phyloP scores from a whole-genome alignment of 2,329 filamentous ascomycete species.

The Diaporthe vaccinii region DNA sequence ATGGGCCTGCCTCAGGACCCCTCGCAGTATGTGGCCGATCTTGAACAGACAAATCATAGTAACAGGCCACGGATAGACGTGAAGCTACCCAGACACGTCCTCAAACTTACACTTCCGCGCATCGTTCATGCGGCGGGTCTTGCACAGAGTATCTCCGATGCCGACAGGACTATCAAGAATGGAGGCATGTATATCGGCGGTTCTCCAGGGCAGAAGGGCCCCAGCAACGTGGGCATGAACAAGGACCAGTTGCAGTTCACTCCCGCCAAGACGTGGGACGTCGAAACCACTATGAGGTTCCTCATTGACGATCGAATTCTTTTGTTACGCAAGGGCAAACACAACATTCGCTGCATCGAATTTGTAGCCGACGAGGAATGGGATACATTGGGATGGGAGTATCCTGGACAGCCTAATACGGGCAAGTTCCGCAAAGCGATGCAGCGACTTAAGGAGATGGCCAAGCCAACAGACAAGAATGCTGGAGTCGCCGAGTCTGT shows the following conservation, averaged over 20 bases:
- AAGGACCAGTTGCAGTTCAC: constrained; percentile 71
- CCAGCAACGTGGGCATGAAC: constrained; percentile 52
- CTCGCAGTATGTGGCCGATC: constrained; percentile 42
- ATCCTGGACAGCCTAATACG: constrained; percentile 66
- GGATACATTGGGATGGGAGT: constrained; percentile 60
- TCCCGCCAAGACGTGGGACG: constrained; percentile 71
- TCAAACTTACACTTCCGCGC: constrained; percentile 69
- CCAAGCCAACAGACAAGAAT: constrained; percentile 40
- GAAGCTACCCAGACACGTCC: constrained; percentile 65
- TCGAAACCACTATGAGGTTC: constrained; percentile 69
- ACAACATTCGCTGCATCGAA: constrained; percentile 73
- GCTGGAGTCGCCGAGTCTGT: constrained; percentile 45
- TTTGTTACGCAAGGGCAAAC: constrained; percentile 74
- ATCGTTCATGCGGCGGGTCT: constrained; percentile 74
- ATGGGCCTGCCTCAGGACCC: constrained; percentile 30
- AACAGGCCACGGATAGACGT: constrained; percentile 68
- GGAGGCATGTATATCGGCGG: constrained; percentile 74
- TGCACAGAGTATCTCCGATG: constrained; percentile 68
- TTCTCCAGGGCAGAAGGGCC: constrained; percentile 51
- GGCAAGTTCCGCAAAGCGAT: constrained; percentile 62
- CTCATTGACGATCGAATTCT: constrained; percentile 71
- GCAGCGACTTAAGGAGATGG: constrained; percentile 51
- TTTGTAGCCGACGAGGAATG: constrained; percentile 70
- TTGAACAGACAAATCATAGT: constrained; percentile 50
- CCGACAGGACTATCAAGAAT: constrained; percentile 67